Base-by-base conservation (phyloP, 768 basidiomycete species). In the Rhizopogon roseolus region DNA sequence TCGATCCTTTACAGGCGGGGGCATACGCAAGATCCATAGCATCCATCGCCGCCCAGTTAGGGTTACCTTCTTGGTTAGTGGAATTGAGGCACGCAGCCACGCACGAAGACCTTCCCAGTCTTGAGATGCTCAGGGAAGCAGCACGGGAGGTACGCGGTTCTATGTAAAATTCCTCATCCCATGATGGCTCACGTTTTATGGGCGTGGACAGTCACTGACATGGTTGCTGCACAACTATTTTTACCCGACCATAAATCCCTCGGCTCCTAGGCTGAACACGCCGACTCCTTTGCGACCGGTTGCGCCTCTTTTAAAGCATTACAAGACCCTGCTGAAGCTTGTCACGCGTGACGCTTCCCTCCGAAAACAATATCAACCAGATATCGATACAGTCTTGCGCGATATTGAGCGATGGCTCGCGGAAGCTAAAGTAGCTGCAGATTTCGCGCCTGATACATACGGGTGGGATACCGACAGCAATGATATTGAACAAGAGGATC, bases 61-160 rank as follows among this genome's bases (percentile, higher is more conserved):
- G 88, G 0, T 74, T 99, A 1, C 96, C 97, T 0, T 71, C 78
- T 0, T 94, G 90, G 86, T 76, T 98, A 9, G 94, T 99, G 11
- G 92, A 96, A 60, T 76, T 98, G 10, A 79, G 97, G 39, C 97
- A 98, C 72, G 91, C 93, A 27, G 91, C 92, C 11, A 99, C 97
- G 1, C 97, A 98, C 63, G 96, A 98, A 63, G 92, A 96, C 56
- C 72, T 98, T 11, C 97, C 96, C 0, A 86, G 86, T 58, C 74
- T 98, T 9, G 83, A 86, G 50, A 69, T 94, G 5, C 76, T 97
- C 16, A 80, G 88, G 51, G 84, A 90, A 54, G 93, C 85, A 0
- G 81, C 86, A 32, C 75, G 77, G 52, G 87, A 95, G 80, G 93
- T 81, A 57, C 22, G 46, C 41, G 40, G 19, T 9, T 22, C 44